Evolutionary conservation across 495 filamentous ascomycete species (phyloP), one percentile per base, ranked within the genome.

Genomic region (Tuber brumale): DNA sequence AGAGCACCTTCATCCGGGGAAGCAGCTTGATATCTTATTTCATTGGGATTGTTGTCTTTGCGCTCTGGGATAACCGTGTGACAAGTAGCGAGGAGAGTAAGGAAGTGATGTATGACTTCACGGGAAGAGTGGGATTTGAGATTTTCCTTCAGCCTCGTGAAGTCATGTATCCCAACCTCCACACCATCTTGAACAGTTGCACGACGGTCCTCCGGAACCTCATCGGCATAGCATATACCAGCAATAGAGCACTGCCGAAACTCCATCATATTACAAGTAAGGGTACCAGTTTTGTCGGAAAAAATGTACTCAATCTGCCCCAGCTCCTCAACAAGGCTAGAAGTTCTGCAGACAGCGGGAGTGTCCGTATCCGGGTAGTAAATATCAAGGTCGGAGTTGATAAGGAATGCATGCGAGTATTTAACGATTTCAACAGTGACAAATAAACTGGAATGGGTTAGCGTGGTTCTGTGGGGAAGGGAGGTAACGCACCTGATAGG

Each of bases 261-360:
- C 84, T 98, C 96, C 96, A 99, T 99, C 89, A 92, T 90, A 84
- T 99, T 99, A 85, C 94, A 97, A 41, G 96, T 99, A 80, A 99
- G 85, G n/a, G 96, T 99, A 46, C 96, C 96, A 10, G 96, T 99
- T 86, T 99, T 99, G 85, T 99, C 96, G 3, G 94, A 97, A 84
- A 99, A 99, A 72, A 98, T 95, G 82, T 95, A 99, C 81, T 97
- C 95, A 75, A 99, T 95, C 87, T 98, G 97, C 70, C 96, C 96
- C 41, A 99, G 85, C 83, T 99, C 96, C 85, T 99, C 96, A 16
- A 99, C 96, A 79, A 99, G 87, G 80, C 93, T 97, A 0, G 94
- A 97, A 3, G 96, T 99, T 51, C 96, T 89, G 85, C 96, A 99
- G 75, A 94, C 95, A 1, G 95, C 94, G 31, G 96, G 94, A 0